Evolutionary conservation across 1,139 yeast species (phyloP).

Genomic region (Yamadazyma oceani): DNA sequence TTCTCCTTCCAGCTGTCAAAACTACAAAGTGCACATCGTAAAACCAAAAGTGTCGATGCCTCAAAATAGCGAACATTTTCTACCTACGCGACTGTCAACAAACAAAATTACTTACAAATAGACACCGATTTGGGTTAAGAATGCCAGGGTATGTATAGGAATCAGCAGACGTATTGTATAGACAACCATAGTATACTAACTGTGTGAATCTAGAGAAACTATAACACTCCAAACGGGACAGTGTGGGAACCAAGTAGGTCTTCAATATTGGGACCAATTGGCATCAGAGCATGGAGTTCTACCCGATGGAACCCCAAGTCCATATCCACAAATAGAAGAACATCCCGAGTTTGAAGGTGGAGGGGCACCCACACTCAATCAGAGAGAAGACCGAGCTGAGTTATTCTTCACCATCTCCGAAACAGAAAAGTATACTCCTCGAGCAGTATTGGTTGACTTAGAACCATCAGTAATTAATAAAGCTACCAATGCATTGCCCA

Average conservation of each 20-base stretch:
- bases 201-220: conserved; percentile 27
- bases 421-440: conserved; percentile 74
- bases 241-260: conserved; percentile 96
- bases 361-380: conserved; percentile 19
- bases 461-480: conserved; percentile 88
- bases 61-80: not conserved
- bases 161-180: not conserved
- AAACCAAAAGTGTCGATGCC: no score
- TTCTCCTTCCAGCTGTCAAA: no score
- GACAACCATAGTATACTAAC: no score
- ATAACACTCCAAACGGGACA: conserved; percentile 64
- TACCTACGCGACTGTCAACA: conserved; percentile 1
- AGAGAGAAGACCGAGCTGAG: conserved; percentile 73
- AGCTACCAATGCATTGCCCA: conserved; percentile 55
- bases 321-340: conserved; percentile 21
- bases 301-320: conserved; percentile 61
- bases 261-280: conserved; percentile 89
- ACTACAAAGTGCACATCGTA: no score
- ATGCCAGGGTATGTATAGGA: conserved; percentile 37
- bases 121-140: conserved; percentile 1
- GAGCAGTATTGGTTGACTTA: conserved; percentile 80
- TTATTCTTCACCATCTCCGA: conserved; percentile 81
- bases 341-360: conserved; percentile 20
- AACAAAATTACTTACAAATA: conserved; percentile 5
- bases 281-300: conserved; percentile 85